phyloP scores from a whole-genome alignment of 345 rosid species.

The Eucalyptus tenuipes region DNA sequence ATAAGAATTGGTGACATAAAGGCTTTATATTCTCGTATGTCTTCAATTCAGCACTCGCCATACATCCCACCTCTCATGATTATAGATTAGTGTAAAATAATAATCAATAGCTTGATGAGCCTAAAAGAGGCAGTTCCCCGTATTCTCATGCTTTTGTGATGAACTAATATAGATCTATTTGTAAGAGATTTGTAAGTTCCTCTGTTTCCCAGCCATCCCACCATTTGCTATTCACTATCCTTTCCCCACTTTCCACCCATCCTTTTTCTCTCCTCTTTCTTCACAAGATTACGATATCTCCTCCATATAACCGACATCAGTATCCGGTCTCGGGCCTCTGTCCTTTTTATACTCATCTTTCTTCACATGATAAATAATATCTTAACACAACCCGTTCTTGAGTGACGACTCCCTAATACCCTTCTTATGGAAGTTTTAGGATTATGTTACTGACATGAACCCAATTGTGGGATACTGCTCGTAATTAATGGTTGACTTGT shows the following conservation, averaged over 20 bases:
- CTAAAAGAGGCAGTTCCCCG: background rate
- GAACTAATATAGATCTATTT: too few species aligned
- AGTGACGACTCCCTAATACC: background rate
- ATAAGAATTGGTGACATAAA: background rate
- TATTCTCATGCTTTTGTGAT: background rate
- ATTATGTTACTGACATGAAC: background rate
- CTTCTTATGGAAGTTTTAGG: background rate
- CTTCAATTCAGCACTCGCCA: background rate
- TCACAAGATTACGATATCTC: too few species aligned
- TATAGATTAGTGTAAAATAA: background rate
- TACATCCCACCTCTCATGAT: background rate
- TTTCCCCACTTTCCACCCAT: too few species aligned
- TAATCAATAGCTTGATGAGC: background rate
- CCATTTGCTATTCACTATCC: background rate
- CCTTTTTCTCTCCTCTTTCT: too few species aligned
- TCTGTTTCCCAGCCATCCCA: background rate
- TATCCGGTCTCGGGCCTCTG: background rate
- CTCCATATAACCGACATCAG: background rate
- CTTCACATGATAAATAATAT: background rate
- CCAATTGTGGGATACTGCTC: too few species aligned
- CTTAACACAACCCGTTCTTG: background rate
- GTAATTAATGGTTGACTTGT: too few species aligned
- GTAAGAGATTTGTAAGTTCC: background rate
- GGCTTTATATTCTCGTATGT: background rate
- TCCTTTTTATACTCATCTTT: background rate